These are phyloP conservation scores for Fusarium sp. DNA, from an alignment of 2,329 filamentous ascomycete genomes.

Conservation along the genomic window DNA sequence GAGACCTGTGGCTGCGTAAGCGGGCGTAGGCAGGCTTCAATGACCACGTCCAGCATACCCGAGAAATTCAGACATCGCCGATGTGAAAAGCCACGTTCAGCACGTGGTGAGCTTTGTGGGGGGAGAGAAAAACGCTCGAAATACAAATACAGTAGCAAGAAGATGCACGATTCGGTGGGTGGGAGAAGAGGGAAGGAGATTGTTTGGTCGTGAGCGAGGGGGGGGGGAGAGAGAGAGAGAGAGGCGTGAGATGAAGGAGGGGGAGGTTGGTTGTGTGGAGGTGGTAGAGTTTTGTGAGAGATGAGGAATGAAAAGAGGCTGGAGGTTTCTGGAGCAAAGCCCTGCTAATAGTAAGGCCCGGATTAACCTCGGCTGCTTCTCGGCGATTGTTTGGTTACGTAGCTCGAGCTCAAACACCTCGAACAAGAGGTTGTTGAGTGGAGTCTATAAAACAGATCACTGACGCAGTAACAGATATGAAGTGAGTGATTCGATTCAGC, in stretches of 20 bases:
- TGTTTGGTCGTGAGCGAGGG: constrained; percentile 13
- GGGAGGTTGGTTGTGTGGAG: constrained; percentile 43
- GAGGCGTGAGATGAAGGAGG: constrained; percentile 27
- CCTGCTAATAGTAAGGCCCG: constrained; percentile 35
- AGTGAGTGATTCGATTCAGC: no score
- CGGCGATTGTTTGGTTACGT: constrained; percentile 33
- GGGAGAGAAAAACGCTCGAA: constrained; percentile 31
- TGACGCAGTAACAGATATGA: no score
- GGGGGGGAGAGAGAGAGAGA: constrained; percentile 3
- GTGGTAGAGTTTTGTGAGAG: constrained; percentile 47
- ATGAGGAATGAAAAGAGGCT: constrained; percentile 44
- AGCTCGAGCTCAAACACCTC: not conserved
- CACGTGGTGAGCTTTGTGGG: constrained; percentile 49
- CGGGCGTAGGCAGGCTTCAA: constrained; percentile 43
- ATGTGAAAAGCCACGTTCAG: constrained; percentile 51
- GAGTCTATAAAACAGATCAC: no score
- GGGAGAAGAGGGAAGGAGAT: constrained; percentile 17
- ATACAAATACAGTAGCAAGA: constrained; percentile 30
- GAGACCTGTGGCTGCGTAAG: constrained; percentile 69
- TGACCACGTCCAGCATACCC: constrained; percentile 56
- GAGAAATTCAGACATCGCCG: constrained; percentile 68
- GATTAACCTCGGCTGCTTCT: constrained; percentile 37
- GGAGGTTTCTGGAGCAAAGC: constrained; percentile 38
- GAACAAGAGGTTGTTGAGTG: no score
- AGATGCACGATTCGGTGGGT: constrained; percentile 26